Conservation (phyloP, 768 basidiomycete genomes). For the Boletus vermiculosoides region DNA sequence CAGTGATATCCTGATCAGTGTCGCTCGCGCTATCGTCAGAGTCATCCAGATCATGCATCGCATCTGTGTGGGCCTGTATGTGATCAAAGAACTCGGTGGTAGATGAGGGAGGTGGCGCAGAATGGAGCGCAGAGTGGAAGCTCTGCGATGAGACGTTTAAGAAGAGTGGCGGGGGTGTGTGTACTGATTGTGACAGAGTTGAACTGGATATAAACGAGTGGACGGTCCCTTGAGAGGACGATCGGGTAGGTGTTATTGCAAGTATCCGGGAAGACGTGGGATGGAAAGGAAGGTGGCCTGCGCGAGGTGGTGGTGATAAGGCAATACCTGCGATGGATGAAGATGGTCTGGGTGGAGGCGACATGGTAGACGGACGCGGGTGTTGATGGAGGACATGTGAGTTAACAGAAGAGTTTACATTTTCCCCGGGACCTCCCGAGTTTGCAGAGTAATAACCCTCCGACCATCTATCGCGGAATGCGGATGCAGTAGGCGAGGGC, state of each 20-base stretch:
- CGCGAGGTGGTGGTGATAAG: slow-evolving; percentile 52
- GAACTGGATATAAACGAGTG: slow-evolving; percentile 32
- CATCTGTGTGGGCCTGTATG: slow-evolving; percentile 67
- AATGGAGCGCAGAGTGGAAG: slow-evolving; percentile 48
- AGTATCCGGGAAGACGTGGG: slow-evolving; percentile 17
- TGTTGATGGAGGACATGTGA: slow-evolving; percentile 20
- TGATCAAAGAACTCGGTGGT: slow-evolving; percentile 74
- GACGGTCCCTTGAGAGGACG: slow-evolving; percentile 32
- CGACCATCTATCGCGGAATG: slow-evolving; percentile 61
- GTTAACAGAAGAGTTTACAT: slow-evolving; percentile 18
- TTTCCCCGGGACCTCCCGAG: slow-evolving; percentile 22
- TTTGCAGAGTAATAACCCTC: slow-evolving; percentile 33
- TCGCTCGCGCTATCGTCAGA: slow-evolving; percentile 47
- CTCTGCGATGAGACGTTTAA: slow-evolving; percentile 47
- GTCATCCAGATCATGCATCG: slow-evolving; percentile 71
- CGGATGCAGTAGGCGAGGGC: slow-evolving; percentile 74
- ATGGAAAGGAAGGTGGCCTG: slow-evolving; percentile 19
- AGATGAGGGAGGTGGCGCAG: slow-evolving; percentile 63
- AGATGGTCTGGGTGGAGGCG: slow-evolving; percentile 62
- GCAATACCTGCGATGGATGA: slow-evolving; percentile 57
- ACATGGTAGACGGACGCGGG: slow-evolving; percentile 35
- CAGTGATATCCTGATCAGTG: slow-evolving; percentile 36
- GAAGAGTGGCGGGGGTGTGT: slow-evolving; percentile 29
- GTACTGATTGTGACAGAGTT: slow-evolving; percentile 22
- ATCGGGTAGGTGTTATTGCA: slow-evolving; percentile 18